Percentiles rank a stretch among this genome's conserved stretches.
These are phyloP conservation scores for Pyracantha coccinea DNA, from an alignment of 331 rosid genomes.

Conservation along the genomic window DNA sequence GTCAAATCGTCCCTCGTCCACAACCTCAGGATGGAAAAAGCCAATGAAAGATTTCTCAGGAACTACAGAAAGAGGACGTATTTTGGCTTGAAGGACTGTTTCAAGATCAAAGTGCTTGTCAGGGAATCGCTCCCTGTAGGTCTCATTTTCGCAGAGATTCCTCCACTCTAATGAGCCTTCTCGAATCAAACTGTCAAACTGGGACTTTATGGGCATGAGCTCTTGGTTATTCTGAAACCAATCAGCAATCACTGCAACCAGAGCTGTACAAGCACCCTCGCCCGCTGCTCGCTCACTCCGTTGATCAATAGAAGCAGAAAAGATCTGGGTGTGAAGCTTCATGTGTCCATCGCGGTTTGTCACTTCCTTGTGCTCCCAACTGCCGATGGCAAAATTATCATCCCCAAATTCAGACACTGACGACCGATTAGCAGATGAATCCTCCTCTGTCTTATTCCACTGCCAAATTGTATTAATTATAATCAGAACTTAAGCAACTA, in stretches of 20 bases:
- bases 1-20: slow-evolving; percentile 90
- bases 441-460: slow-evolving; percentile 72
- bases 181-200: slow-evolving; percentile 84
- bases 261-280: slow-evolving; percentile 98
- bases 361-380: slow-evolving; percentile 90
- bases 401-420: slow-evolving; percentile 95
- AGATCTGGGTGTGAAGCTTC: slow-evolving; percentile 85
- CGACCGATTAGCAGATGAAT: slow-evolving; percentile 66
- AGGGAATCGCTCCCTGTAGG: slow-evolving; percentile 69
- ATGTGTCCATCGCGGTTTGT: slow-evolving; percentile 84
- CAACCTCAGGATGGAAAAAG: slow-evolving; percentile 91
- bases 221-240: slow-evolving; percentile 82
- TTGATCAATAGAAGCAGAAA: slow-evolving; percentile 96
- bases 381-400: slow-evolving; percentile 85
- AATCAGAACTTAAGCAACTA: slow-evolving; percentile 10
- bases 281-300: slow-evolving; percentile 98
- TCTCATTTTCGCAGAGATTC: slow-evolving; percentile 74
- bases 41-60: slow-evolving; percentile 78
- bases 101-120: slow-evolving; percentile 99
- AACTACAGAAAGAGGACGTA: slow-evolving; percentile 76
- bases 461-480: slow-evolving; percentile 19
- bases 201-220: slow-evolving; percentile 96
- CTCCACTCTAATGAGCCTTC: slow-evolving; percentile 97
- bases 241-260: slow-evolving; percentile 89
- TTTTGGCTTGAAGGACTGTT: slow-evolving; percentile 85